Evolutionary conservation across 306 rosid species (phyloP).

Genomic region (Dalbergia cultrata): DNA sequence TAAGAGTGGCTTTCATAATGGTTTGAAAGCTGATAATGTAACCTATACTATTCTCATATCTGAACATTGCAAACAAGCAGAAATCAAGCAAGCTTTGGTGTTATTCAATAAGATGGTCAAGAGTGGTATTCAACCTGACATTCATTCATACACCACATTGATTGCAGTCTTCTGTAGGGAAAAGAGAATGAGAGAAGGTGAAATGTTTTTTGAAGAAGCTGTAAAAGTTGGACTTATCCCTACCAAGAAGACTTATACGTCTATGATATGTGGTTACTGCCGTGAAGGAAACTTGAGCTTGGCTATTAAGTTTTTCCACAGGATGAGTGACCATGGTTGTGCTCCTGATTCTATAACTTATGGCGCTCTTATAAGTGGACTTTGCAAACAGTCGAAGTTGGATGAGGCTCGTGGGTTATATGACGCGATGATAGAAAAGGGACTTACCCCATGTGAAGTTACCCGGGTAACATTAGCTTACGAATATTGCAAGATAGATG

Average conservation of each 20-base stretch:
- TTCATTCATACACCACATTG: slow-evolving; percentile 77
- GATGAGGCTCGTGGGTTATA: slow-evolving; percentile 73
- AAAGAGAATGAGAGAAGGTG: slow-evolving; percentile 70
- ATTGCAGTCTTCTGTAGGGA: slow-evolving; percentile 80
- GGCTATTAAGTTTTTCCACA: slow-evolving; percentile 70
- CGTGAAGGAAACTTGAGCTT: slow-evolving; percentile 61
- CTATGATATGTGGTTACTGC: slow-evolving; percentile 92
- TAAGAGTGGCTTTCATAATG: slow-evolving; percentile 50
- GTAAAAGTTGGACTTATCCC: slow-evolving; percentile 70
- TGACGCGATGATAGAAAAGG: slow-evolving; percentile 76
- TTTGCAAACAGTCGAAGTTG: slow-evolving; percentile 77
- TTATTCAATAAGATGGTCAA: slow-evolving; percentile 86
- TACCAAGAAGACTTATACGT: slow-evolving; percentile 79
- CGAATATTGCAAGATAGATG: slow-evolving; percentile 79
- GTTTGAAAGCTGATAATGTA: slow-evolving; percentile 67
- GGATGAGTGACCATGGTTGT: slow-evolving; percentile 80
- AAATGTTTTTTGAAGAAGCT: slow-evolving; percentile 69
- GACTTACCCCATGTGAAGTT: slow-evolving; percentile 88
- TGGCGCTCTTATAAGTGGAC: slow-evolving; percentile 87
- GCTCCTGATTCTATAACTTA: slow-evolving; percentile 72
- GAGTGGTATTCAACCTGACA: slow-evolving; percentile 77
- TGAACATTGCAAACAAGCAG: slow-evolving; percentile 74
- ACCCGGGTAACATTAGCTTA: slow-evolving; percentile 81
- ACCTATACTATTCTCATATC: slow-evolving; percentile 82
- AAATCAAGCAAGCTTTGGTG: slow-evolving; percentile 64